These are phyloP conservation scores for Schizosaccharomyces versatilis DNA, from an alignment of 1,139 yeast species.

Conservation along the genomic window DNA sequence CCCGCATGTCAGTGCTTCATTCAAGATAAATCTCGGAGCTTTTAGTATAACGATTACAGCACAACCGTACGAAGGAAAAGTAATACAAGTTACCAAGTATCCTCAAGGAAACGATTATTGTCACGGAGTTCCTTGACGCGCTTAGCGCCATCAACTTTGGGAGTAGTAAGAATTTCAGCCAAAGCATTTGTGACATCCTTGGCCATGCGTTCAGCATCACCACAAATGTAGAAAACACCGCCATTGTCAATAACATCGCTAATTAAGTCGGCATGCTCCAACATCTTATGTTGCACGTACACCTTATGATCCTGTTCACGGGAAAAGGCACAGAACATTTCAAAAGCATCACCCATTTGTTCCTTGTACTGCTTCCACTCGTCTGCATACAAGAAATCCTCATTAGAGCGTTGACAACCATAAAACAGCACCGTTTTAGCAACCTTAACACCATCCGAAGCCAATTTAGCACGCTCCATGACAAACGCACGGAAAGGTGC, in stretches of 20 bases:
- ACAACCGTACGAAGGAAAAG: no score
- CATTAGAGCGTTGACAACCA: constrained; percentile 25
- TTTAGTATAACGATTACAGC: no score
- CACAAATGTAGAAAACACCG: constrained; percentile 84
- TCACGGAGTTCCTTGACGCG: not conserved
- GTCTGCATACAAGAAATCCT: constrained; percentile 13
- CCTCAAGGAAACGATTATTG: not conserved
- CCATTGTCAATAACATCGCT: constrained; percentile 28
- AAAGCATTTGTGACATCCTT: constrained; percentile 74
- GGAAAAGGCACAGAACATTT: constrained; percentile 66
- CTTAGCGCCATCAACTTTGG: constrained; percentile 15
- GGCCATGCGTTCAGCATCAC: constrained; percentile 92
- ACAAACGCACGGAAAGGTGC: constrained; percentile 92
- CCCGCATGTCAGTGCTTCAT: no score
- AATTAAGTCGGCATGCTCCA: constrained; percentile 33
- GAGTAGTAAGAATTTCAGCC: constrained; percentile 29
- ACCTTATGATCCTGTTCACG: constrained; percentile 41
- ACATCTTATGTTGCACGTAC: constrained; percentile 66
- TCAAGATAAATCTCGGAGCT: no score
- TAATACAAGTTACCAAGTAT: not conserved
- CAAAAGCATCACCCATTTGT: constrained; percentile 41
- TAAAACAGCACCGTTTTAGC: constrained; percentile 62
- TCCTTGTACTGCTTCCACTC: constrained; percentile 29
- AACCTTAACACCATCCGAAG: constrained; percentile 28
- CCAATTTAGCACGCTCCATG: constrained; percentile 50